phyloP scores from a whole-genome alignment of 1,139 yeast species.

The Geotrichum siamense region DNA sequence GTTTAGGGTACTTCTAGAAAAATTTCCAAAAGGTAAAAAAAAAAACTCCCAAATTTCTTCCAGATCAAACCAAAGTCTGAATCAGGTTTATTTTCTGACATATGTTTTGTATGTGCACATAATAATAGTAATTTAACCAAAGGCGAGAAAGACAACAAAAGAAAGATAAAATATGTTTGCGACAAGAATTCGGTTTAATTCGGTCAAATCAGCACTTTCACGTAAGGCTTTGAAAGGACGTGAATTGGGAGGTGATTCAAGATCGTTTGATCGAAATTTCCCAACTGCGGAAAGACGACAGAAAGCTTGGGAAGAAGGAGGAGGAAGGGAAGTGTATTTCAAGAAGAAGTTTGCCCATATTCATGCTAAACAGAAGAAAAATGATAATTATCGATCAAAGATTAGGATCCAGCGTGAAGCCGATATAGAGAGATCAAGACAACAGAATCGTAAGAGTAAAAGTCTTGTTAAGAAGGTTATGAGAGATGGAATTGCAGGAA shows the following conservation, averaged over 20 bases:
- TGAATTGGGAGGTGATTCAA: constrained; percentile 5
- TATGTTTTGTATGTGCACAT: too few species aligned
- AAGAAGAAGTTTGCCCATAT: constrained; percentile 50
- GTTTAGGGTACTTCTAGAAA: too few species aligned
- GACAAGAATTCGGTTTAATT: background rate
- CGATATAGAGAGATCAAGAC: background rate
- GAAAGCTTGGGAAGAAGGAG: constrained; percentile 58
- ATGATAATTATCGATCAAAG: background rate
- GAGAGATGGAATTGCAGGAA: constrained; percentile 3
- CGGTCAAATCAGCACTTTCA: constrained; percentile 9
- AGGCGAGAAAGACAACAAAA: background rate
- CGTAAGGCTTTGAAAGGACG: constrained; percentile 9
- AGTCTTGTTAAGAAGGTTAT: background rate
- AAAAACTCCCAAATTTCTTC: too few species aligned
- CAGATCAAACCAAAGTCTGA: background rate
- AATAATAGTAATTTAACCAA: too few species aligned
- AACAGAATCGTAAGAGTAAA: constrained; percentile 4
- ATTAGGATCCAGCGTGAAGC: background rate
- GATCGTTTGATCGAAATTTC: constrained; percentile 40
- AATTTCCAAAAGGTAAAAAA: too few species aligned
- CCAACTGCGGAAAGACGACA: constrained; percentile 35
- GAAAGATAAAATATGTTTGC: background rate
- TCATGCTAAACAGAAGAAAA: constrained; percentile 38
- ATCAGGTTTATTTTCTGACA: too few species aligned
- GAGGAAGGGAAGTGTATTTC: constrained; percentile 50